phyloP scores from a whole-genome alignment of 2,329 filamentous ascomycete species.

The Pestalotiopsis sp. region DNA sequence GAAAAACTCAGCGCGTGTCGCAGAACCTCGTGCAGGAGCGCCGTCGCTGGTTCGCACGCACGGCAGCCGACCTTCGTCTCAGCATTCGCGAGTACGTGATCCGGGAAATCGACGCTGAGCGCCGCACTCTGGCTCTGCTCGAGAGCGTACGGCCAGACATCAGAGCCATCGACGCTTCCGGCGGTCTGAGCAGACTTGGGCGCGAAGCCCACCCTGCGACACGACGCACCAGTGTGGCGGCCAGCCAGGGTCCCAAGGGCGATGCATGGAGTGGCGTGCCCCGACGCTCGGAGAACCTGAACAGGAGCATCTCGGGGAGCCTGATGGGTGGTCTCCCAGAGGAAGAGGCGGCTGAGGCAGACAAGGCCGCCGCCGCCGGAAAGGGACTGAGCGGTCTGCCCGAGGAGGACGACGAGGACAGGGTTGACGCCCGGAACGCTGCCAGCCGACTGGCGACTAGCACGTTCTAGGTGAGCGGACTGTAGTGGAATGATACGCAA shows the following conservation, averaged over 20 bases:
- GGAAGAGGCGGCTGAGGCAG: constrained; percentile 57
- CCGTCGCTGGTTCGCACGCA: constrained; percentile 86
- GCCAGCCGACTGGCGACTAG: constrained; percentile 91
- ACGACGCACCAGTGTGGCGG: constrained; percentile 76
- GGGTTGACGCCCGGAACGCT: constrained; percentile 93
- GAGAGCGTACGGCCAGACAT: constrained; percentile 93
- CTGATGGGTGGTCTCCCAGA: constrained; percentile 66
- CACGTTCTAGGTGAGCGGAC: constrained; percentile 68
- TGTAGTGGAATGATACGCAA: constrained; percentile 1
- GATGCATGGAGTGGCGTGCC: constrained; percentile 97
- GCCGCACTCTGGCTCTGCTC: constrained; percentile 87
- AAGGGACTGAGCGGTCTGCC: constrained; percentile 59
- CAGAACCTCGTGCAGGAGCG: constrained; percentile 86
- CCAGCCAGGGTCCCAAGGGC: constrained; percentile 94
- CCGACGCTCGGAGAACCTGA: constrained; percentile 76
- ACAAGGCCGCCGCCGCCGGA: constrained; percentile 44
- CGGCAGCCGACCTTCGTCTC: constrained; percentile 77
- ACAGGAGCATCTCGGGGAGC: constrained; percentile 75
- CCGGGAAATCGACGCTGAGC: constrained; percentile 93
- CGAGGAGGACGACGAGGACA: constrained; percentile 89
- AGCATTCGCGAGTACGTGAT: constrained; percentile 91
- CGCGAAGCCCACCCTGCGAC: constrained; percentile 80
- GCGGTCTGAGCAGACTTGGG: constrained; percentile 86
- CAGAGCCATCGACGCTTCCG: constrained; percentile 86
- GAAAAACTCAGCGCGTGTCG: constrained; percentile 88